Base-by-base conservation (phyloP, 768 basidiomycete species). In the Cyclocybe cylindracea region DNA sequence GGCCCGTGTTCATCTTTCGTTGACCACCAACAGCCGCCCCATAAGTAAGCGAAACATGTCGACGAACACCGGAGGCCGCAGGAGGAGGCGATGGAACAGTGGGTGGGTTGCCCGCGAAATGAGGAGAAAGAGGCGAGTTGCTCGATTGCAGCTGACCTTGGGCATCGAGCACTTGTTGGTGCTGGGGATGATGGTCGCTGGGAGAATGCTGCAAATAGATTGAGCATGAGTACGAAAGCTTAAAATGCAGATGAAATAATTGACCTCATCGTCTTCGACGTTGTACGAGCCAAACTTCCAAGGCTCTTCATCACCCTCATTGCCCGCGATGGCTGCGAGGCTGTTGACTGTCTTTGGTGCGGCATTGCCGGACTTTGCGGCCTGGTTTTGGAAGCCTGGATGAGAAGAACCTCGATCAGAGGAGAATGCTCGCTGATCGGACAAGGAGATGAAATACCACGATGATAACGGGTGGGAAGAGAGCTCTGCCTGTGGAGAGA, bases 221-320 rank as follows among this genome's bases (percentile, higher is more conserved):
- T 14, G 45, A 41, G 40, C 39, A 45, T 48, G 43, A 39, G 44
- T 56, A 53, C 34, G 38, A 19, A 40, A 40, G 46, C 39, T 48
- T 35, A 57, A 51, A 36, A 48, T 35, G 24, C 35, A 42, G 48
- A 50, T 45, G 9, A 19, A 24, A 54, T 51, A 18, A 63, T 71
- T 57, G 55, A 89, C 90, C 70, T 89, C 87, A 32, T 89, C 88
- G 46, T 85, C 86, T 52, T 82, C 74, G 10, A 68, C 74, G 71
- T 65, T 80, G 70, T 69, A 76, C 33, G 77, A 79, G 37, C 84
- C 83, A 39, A 78, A 73, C 66, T 90, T 88, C 91, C 91, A 94
- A 50, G 90, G 87, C 57, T 92, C 91, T 65, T 94, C 91, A 54
- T 91, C 91, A 59, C 86, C 89, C 60, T 94, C 91, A 61, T 90